phyloP scores from a whole-genome alignment of 2,329 filamentous ascomycete genomes.

The Fusarium gaditjirri region DNA sequence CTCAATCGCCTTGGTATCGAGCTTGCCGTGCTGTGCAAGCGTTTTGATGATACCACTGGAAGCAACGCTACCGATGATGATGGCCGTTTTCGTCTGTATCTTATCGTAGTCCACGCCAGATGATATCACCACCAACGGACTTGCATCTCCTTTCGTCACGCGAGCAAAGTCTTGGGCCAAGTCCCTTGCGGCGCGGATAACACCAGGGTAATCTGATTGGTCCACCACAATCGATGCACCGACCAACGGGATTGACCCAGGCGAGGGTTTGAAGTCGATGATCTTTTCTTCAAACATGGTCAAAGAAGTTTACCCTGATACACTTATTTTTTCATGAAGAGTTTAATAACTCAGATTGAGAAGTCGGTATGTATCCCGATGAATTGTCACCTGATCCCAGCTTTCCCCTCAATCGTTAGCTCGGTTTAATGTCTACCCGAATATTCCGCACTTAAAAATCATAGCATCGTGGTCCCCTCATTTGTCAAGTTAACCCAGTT shows the following conservation, averaged over 20 bases:
- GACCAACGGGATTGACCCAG: conserved; percentile 6
- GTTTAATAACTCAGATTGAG: neutral
- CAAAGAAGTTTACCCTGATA: fast-evolving
- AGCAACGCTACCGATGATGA: conserved; percentile 5
- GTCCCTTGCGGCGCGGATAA: conserved; percentile 24
- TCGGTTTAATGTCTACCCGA: conserved; percentile 4
- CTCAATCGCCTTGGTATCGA: neutral
- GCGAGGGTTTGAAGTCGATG: neutral
- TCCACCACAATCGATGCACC: conserved; percentile 21
- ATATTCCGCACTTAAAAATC: neutral
- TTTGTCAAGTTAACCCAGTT: neutral
- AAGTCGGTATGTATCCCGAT: neutral
- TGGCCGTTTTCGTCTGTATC: neutral
- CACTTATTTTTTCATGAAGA: fast-evolving
- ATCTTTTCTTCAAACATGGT: conserved; percentile 28
- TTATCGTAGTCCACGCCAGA: neutral
- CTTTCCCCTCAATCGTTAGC: conserved; percentile 10
- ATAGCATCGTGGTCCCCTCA: neutral
- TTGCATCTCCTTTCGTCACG: neutral
- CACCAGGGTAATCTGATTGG: conserved; percentile 15
- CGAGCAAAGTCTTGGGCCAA: conserved; percentile 22
- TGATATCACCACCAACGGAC: neutral
- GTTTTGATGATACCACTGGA: conserved; percentile 1
- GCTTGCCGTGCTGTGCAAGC: neutral
- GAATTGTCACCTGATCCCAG: neutral